Evolutionary conservation across 2,329 filamentous ascomycete genomes (phyloP), one percentile per base, ranked within the genome.

Genomic region (Thermoascus crustaceus): DNA sequence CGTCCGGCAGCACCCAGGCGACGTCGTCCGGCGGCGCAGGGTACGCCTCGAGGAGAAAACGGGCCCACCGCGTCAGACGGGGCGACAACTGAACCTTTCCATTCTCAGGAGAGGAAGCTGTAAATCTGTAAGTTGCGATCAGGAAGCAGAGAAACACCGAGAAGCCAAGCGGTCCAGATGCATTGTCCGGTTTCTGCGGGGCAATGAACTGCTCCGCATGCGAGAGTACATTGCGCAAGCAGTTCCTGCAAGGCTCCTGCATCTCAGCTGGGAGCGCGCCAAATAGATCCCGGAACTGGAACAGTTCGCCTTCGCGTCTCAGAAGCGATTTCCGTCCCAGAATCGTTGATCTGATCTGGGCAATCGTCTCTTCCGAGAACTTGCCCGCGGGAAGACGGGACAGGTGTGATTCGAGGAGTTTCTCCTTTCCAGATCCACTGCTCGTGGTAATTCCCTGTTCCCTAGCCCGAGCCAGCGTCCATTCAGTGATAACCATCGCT

Each of bases 401-500:
- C 41, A 63, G 46, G 29, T 61, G 46, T 5, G 47, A 44, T 24
- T 48, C 37, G 17, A 63, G 45, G 5, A 60, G 35, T 2, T 20
- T 27, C 29, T 57, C 57, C 14, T 41, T 52, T 30, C 53, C 46
- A 2, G 53, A 20, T 21, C 21, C n/a, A 8, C 49, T 52, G 24
- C 16, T 45, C 14, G 50, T 48, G 13, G 35, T 34, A 5, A 47
- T 46, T n/a, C 34, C 29, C n/a, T 53, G 47, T 14, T 48, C 42
- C 13, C 54, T 53, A 1, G 64, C 60, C 4, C 55, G 52, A 10
- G 45, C 42, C 14, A 68, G 48, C 3, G 56, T 55, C 56, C 60
- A 67, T 20, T 56, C 52, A 10, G 61, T 58, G 13, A 67, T 49
- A 8, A 61, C 48, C 9, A 62, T 44, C 2, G 64, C 64, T 17